Evolutionary conservation across 2,329 filamentous ascomycete genomes (phyloP).

Genomic region (Sporothrix inflata): DNA sequence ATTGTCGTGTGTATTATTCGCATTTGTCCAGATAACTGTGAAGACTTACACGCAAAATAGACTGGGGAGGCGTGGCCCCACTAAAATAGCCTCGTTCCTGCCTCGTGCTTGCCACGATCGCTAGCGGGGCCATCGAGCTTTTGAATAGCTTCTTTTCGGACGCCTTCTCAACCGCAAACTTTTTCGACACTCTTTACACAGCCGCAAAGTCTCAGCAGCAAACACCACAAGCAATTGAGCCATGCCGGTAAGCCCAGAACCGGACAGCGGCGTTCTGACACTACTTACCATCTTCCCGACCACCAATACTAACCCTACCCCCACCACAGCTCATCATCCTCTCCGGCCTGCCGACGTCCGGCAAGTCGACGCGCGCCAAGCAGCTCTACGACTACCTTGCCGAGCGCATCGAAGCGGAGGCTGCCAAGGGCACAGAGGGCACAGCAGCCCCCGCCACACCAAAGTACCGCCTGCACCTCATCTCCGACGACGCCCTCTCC

Average conservation of each 20-base stretch:
- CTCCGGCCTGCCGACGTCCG: conserved; percentile 68
- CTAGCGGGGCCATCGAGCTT: background rate
- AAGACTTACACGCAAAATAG: background rate
- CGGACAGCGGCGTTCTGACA: background rate
- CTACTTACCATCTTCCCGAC: background rate
- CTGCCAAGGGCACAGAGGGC: conserved; percentile 21
- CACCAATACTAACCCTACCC: background rate
- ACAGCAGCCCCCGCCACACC: background rate
- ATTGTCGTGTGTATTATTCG: background rate
- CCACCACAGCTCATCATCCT: conserved; percentile 64
- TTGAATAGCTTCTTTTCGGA: conserved; percentile 24
- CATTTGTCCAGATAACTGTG: background rate
- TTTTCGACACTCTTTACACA: background rate
- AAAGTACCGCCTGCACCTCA: conserved; percentile 69
- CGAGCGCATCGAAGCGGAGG: conserved; percentile 53
- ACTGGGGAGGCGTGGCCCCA: background rate
- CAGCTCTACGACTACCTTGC: conserved; percentile 69
- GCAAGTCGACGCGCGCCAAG: conserved; percentile 67
- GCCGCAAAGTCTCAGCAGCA: background rate
- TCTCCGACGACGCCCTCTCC: conserved; percentile 72
- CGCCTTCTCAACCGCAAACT: background rate
- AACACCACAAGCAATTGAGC: background rate
- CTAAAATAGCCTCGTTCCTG: conserved; percentile 1
- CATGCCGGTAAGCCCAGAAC: conserved; percentile 27
- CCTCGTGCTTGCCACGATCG: background rate